These are phyloP conservation scores for Warburgia ugandensis DNA, from an alignment of 164 flowering plant genomes.

Conservation along the genomic window DNA sequence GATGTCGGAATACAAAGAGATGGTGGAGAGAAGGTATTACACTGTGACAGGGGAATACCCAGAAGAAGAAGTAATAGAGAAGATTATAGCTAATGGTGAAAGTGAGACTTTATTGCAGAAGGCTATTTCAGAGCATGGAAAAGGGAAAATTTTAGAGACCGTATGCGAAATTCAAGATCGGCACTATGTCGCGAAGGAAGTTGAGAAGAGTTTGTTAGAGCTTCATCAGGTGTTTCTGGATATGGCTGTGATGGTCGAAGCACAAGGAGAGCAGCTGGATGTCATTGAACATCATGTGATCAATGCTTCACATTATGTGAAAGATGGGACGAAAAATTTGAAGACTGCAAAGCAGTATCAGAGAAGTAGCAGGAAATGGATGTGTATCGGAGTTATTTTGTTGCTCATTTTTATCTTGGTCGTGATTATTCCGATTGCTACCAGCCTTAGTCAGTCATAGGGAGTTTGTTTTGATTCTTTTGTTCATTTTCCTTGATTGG, in stretches of 20 bases:
- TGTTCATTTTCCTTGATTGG: background rate
- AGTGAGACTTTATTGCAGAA: constrained; percentile 46
- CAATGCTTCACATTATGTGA: constrained; percentile 20
- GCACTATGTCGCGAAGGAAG: constrained; percentile 25
- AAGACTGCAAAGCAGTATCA: constrained; percentile 21
- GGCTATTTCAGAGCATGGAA: constrained; percentile 46
- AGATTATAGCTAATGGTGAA: constrained; percentile 46
- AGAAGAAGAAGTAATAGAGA: constrained; percentile 66
- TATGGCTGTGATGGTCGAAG: constrained; percentile 33
- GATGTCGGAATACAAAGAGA: constrained; percentile 75
- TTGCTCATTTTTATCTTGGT: constrained; percentile 52
- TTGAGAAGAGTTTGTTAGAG: constrained; percentile 25
- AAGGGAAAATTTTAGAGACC: constrained; percentile 23
- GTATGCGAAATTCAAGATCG: constrained; percentile 26
- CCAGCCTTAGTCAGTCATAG: constrained; percentile 29
- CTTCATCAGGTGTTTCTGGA: constrained; percentile 28
- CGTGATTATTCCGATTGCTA: constrained; percentile 49
- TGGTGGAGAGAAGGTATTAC: constrained; percentile 67
- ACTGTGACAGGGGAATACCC: constrained; percentile 77
- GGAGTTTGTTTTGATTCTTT: background rate
- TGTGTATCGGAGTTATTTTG: constrained; percentile 54
- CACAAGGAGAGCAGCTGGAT: constrained; percentile 28
- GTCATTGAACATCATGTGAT: constrained; percentile 28
- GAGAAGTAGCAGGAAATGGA: constrained; percentile 27
- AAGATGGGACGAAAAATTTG: constrained; percentile 23